Evolutionary conservation across 2,329 filamentous ascomycete genomes (phyloP).

Genomic region (Penicillium olsonii): DNA sequence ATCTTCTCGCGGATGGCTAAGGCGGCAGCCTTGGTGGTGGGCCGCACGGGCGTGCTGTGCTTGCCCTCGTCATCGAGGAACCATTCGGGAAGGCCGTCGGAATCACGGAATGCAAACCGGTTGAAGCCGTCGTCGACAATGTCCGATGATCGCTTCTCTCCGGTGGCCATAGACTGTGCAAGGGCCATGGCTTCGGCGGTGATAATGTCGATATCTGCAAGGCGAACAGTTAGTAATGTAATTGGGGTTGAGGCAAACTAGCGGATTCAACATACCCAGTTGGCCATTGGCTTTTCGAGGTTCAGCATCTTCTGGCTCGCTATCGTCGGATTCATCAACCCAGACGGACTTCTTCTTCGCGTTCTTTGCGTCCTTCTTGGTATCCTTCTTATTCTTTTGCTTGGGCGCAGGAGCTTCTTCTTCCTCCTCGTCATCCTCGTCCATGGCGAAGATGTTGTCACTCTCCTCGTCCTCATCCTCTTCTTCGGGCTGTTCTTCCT

Average conservation of each 20-base stretch:
- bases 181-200: constrained; percentile 99
- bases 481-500: constrained; percentile 39
- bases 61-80: constrained; percentile 88
- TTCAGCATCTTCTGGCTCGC: constrained; percentile 34
- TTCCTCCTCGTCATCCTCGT: constrained; percentile 30
- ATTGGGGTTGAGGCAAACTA: constrained; percentile 19
- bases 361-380: constrained; percentile 15
- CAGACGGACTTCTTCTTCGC: constrained; percentile 27
- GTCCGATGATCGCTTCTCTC: constrained; percentile 76
- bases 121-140: constrained; percentile 91
- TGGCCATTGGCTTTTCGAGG: constrained; percentile 45
- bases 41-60: constrained; percentile 81
- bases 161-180: constrained; percentile 86
- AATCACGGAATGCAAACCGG: constrained; percentile 85
- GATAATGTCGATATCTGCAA: constrained; percentile 88
- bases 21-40: constrained; percentile 88
- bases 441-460: constrained; percentile 40
- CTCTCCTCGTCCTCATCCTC: constrained; percentile 29
- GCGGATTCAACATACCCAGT: constrained; percentile 39
- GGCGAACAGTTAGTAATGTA: constrained; percentile 20
- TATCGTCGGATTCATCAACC: constrained; percentile 36
- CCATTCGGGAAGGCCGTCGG: constrained; percentile 93
- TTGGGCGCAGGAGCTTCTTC: constrained; percentile 20
- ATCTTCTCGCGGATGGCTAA: constrained; percentile 92
- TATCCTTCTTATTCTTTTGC: constrained; percentile 23